Percentiles rank a stretch among this genome's conserved stretches.
Evolutionary conservation across 805 yeast species (phyloP).

Genomic region (Komagataella phaffii): DNA sequence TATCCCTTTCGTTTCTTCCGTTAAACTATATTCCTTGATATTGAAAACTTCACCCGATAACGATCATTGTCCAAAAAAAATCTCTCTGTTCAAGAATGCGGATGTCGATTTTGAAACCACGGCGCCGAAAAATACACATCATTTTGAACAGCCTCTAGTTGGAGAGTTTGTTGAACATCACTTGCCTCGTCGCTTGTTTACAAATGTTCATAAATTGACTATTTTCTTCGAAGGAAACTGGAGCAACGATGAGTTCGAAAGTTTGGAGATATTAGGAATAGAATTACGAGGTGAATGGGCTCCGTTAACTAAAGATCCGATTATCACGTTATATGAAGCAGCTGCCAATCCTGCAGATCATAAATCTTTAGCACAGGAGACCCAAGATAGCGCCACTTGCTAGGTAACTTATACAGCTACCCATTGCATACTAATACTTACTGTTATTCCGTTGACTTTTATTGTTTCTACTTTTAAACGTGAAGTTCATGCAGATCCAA

Average conservation of each 20-base stretch:
- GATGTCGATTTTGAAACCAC: slow-evolving; percentile 54
- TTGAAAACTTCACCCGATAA: slow-evolving; percentile 48
- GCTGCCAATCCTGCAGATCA: slow-evolving; percentile 93
- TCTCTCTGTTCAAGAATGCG: slow-evolving; percentile 64
- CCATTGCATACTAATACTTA: background rate
- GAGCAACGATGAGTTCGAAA: slow-evolving; percentile 46
- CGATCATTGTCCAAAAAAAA: slow-evolving; percentile 50
- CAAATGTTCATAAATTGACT: slow-evolving; percentile 55
- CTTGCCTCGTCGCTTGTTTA: slow-evolving; percentile 61
- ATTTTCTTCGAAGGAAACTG: slow-evolving; percentile 57
- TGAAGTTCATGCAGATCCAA: background rate
- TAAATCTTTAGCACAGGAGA: slow-evolving; percentile 20
- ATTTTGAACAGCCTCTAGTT: slow-evolving; percentile 49
- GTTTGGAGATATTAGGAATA: slow-evolving; percentile 46
- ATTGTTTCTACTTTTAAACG: background rate
- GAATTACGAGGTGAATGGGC: slow-evolving; percentile 70
- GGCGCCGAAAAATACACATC: slow-evolving; percentile 32
- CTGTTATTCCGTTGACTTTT: background rate
- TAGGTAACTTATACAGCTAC: background rate
- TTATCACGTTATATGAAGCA: slow-evolving; percentile 69
- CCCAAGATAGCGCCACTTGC: slow-evolving; percentile 9
- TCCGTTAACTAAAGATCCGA: slow-evolving; percentile 50
- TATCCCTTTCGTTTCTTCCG: slow-evolving; percentile 67
- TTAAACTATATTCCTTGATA: slow-evolving; percentile 61
- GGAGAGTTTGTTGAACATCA: slow-evolving; percentile 76